phyloP scores from a whole-genome alignment of 2,329 filamentous ascomycete genomes.

The Hawksworthiomyces lignivorus region DNA sequence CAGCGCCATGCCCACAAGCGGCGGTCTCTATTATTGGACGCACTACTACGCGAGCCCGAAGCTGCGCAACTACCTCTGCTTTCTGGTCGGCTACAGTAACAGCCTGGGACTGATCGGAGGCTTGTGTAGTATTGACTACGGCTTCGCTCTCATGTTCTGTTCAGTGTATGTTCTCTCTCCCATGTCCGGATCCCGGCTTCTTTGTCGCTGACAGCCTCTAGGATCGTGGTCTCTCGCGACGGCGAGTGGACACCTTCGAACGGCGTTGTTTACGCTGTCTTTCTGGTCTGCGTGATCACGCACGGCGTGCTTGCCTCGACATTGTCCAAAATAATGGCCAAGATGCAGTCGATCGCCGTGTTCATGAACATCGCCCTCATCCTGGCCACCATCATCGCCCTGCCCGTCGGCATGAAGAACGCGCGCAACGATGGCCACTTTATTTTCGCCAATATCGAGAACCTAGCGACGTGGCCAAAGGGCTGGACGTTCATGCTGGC shows the following conservation, averaged over 20 bases:
- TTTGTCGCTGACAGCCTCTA: slow-evolving; percentile 6
- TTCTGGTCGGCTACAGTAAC: slow-evolving; percentile 54
- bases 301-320: slow-evolving; percentile 48
- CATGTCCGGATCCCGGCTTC: not conserved
- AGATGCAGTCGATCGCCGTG: slow-evolving; percentile 49
- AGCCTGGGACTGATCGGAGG: slow-evolving; percentile 54
- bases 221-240: slow-evolving; percentile 47
- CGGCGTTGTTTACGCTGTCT: slow-evolving; percentile 49
- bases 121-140: slow-evolving; percentile 52
- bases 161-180: slow-evolving; percentile 32
- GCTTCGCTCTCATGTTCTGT: slow-evolving; percentile 50
- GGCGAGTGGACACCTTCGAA: slow-evolving; percentile 48
- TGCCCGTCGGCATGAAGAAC: slow-evolving; percentile 40
- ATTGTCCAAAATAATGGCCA: slow-evolving; percentile 49
- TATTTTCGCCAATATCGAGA: slow-evolving; percentile 50
- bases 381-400: slow-evolving; percentile 45
- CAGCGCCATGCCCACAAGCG: slow-evolving; percentile 50
- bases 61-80: slow-evolving; percentile 49
- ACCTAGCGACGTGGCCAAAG: slow-evolving; percentile 49
- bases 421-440: slow-evolving; percentile 35
- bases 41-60: slow-evolving; percentile 50
- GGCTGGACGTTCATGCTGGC: slow-evolving; percentile 53
- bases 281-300: slow-evolving; percentile 43
- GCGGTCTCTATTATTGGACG: slow-evolving; percentile 53
- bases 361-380: slow-evolving; percentile 49